These are phyloP conservation scores for Mytilinidion resinicola DNA, from an alignment of 495 filamentous ascomycete genomes.

Conservation along the genomic window DNA sequence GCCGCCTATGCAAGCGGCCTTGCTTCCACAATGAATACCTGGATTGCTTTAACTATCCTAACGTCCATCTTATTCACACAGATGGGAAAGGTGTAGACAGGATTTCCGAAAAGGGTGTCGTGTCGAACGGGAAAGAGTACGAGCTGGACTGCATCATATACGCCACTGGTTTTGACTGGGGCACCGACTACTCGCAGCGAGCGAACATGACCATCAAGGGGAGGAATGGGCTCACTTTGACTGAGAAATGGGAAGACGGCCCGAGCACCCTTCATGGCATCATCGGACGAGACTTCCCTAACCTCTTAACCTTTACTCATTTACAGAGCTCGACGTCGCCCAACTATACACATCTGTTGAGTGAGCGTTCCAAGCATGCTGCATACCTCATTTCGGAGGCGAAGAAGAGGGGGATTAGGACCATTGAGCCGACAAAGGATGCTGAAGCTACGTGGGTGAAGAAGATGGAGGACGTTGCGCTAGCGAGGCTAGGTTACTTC, in stretches of 20 bases:
- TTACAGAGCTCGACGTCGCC: no score
- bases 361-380: neutral
- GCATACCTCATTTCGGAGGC: constrained; percentile 16
- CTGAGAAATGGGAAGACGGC: constrained; percentile 10
- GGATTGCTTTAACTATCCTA: constrained; percentile 15
- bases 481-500: neutral
- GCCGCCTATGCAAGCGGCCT: constrained; percentile 22
- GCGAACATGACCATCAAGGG: constrained; percentile 16
- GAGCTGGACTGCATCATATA: constrained; percentile 19
- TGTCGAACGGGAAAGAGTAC: constrained; percentile 18
- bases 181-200: constrained; percentile 9
- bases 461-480: constrained; percentile 6
- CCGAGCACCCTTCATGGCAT: constrained; percentile 10
- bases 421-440: constrained; percentile 8
- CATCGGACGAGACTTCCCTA: constrained; percentile 10
- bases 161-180: constrained; percentile 21
- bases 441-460: constrained; percentile 15
- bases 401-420: constrained; percentile 2
- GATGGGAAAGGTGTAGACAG: constrained; percentile 12
- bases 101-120: constrained; percentile 18
- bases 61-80: constrained; percentile 21
- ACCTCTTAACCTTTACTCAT: neutral
- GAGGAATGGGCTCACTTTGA: constrained; percentile 2
- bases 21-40: constrained; percentile 26
- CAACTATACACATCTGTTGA: no score